phyloP scores from a whole-genome alignment of 2,329 filamentous ascomycete species.

The Aspergillus quadrilineatus region DNA sequence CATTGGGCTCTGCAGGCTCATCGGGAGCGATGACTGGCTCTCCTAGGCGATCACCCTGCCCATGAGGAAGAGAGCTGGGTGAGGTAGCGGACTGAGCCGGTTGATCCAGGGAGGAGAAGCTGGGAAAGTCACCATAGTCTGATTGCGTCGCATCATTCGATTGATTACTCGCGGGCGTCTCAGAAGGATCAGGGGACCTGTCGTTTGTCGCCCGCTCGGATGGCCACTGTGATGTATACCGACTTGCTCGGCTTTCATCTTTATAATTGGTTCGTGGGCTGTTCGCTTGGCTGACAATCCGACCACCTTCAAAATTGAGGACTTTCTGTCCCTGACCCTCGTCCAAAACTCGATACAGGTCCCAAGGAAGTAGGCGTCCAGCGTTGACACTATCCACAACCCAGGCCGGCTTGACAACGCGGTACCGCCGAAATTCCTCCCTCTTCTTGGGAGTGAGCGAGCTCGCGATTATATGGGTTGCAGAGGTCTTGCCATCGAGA shows the following conservation, averaged over 20 bases:
- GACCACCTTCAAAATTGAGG: conserved; percentile 63
- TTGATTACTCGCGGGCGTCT: conserved; percentile 24
- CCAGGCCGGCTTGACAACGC: conserved; percentile 94
- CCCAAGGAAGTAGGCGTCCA: conserved; percentile 81
- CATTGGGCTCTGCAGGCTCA: not conserved
- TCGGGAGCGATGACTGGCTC: not conserved
- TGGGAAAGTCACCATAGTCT: conserved; percentile 43
- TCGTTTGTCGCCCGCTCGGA: conserved; percentile 19
- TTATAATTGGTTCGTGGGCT: conserved; percentile 65
- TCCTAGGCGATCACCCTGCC: not conserved
- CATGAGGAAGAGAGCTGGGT: not conserved
- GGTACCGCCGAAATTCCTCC: conserved; percentile 81
- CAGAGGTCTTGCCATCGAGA: conserved; percentile 87
- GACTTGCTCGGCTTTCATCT: conserved; percentile 78
- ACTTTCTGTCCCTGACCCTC: conserved; percentile 81
- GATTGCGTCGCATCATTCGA: conserved; percentile 39
- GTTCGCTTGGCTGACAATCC: conserved; percentile 65
- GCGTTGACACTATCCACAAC: conserved; percentile 83
- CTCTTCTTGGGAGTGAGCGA: conserved; percentile 88
- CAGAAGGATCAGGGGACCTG: not conserved
- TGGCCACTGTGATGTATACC: conserved; percentile 73
- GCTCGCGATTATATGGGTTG: conserved; percentile 93
- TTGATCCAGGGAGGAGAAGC: conserved; percentile 27
- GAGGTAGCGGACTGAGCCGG: not conserved
- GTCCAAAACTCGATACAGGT: conserved; percentile 77